Conservation (phyloP, 257 asterid genomes). For the Ehretia macrophylla region DNA sequence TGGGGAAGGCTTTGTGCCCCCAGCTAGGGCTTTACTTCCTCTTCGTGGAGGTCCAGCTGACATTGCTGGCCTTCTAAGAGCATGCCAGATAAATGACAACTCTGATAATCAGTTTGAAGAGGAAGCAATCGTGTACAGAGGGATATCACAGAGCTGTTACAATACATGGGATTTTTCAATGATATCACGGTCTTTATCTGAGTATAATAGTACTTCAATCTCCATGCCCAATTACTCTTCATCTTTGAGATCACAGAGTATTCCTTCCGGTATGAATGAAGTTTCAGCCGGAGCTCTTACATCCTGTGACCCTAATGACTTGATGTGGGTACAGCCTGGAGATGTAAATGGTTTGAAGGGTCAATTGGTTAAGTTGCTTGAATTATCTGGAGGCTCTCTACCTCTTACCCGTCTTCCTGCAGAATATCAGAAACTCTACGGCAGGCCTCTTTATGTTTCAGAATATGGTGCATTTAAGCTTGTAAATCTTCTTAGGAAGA, state of each 20-base stretch:
- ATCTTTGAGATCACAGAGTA: conserved; percentile 35
- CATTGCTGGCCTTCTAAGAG: conserved; percentile 29
- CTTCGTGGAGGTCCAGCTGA: conserved; percentile 36
- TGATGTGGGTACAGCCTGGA: conserved; percentile 81
- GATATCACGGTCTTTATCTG: conserved; percentile 51
- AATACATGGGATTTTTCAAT: conserved; percentile 38
- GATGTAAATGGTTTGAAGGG: conserved; percentile 74
- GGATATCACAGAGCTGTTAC: conserved; percentile 34
- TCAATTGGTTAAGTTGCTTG: conserved; percentile 75
- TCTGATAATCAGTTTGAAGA: conserved; percentile 56
- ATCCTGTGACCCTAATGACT: conserved; percentile 34
- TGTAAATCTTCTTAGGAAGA: conserved; percentile 64
- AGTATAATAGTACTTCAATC: conserved; percentile 31
- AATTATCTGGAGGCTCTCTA: conserved; percentile 62
- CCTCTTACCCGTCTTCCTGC: conserved; percentile 57
- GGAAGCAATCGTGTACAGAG: conserved; percentile 73
- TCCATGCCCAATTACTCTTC: conserved; percentile 32
- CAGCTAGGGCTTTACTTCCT: conserved; percentile 37
- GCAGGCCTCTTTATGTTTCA: conserved; percentile 76
- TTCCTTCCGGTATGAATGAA: conserved; percentile 40
- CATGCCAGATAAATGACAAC: conserved; percentile 35
- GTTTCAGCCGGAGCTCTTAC: conserved; percentile 29
- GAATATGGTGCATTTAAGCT: conserved; percentile 71
- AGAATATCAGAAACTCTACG: conserved; percentile 68
- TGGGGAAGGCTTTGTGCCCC: conserved; percentile 75